A percentile compares a stretch with the other conserved stretches of the same genome.
phyloP scores from a whole-genome alignment of 75 land plant genomes.

The Sequoiadendron giganteum region DNA sequence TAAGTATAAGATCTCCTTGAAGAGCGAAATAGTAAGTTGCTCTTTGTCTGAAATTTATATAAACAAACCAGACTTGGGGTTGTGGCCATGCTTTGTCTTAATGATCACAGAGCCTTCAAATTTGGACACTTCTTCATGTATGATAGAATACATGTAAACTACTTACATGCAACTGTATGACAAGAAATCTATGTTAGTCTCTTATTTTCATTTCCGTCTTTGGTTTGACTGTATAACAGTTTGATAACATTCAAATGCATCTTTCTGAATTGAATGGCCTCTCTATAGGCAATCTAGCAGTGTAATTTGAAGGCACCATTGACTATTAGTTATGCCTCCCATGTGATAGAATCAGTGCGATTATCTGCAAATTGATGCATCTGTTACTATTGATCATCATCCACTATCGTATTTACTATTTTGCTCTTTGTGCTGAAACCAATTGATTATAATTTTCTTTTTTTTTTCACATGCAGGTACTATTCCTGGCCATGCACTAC shows the following conservation, averaged over 20 bases:
- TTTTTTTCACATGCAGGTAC: slow-evolving; percentile 16
- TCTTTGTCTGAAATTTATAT: not conserved
- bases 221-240: not conserved
- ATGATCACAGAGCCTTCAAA: not conserved
- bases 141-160: not conserved
- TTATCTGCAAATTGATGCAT: slow-evolving; percentile 3
- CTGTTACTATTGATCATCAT: not conserved
- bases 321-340: not conserved
- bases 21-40: not conserved
- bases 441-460: not conserved
- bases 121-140: not conserved
- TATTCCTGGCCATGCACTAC: slow-evolving; percentile 50
- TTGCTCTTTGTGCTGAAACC: not conserved
- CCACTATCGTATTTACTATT: not conserved
- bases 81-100: not conserved
- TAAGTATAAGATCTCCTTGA: not conserved
- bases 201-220: not conserved
- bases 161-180: not conserved
- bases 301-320: not conserved
- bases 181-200: not conserved
- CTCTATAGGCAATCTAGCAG: not conserved
- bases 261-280: slow-evolving; percentile 8
- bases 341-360: not conserved
- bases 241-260: not conserved
- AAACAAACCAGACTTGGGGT: not conserved